Evolutionary conservation across 2,329 filamentous ascomycete species (phyloP).

Genomic region (Aureobasidium namibiae): DNA sequence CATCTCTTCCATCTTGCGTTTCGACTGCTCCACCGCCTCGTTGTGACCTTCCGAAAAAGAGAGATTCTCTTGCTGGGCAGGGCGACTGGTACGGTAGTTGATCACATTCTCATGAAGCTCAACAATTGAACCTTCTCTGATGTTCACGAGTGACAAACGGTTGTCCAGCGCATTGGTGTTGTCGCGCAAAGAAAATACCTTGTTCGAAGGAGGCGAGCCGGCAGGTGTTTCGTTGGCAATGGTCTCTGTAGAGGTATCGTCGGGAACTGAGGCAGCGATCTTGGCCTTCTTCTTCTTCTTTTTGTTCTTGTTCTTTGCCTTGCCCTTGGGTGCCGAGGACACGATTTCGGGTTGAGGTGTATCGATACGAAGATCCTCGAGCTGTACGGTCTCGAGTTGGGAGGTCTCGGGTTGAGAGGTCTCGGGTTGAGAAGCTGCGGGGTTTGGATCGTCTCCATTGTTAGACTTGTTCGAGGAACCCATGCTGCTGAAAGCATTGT

Average conservation of each 20-base stretch:
- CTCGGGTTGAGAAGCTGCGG: neutral
- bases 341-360: neutral
- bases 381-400: too few species aligned
- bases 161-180: neutral
- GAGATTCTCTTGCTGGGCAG: neutral
- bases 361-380: too few species aligned
- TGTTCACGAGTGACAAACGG: neutral
- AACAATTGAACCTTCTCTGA: neutral
- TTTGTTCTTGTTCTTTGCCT: neutral
- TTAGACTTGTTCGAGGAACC: neutral
- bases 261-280: neutral
- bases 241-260: slow-evolving; percentile 1
- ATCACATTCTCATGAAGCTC: neutral
- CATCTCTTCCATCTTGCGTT: slow-evolving; percentile 1
- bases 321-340: neutral
- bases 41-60: neutral
- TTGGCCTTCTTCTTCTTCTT: slow-evolving; percentile 10
- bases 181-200: neutral
- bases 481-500: slow-evolving; percentile 1
- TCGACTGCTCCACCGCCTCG: neutral
- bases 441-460: neutral
- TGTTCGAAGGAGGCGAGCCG: neutral
- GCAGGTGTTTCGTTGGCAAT: neutral
- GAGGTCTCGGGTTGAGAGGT: too few species aligned
- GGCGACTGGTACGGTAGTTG: neutral